Base-by-base conservation (phyloP, 495 filamentous ascomycete species). In the Neurospora sp. region DNA sequence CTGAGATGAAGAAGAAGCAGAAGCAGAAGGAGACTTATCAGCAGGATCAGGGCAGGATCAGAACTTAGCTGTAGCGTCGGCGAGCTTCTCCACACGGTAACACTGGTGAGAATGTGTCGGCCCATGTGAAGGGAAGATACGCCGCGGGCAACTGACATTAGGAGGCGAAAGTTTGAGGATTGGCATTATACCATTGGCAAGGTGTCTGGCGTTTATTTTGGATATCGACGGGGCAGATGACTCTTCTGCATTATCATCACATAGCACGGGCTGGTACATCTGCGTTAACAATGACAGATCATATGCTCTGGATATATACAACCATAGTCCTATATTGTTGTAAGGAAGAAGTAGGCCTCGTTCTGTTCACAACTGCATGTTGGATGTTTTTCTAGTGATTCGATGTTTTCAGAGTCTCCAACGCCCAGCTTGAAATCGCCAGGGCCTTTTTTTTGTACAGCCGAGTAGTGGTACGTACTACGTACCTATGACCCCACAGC, bases 181-280 rank as follows among this genome's bases (percentile, higher is more conserved):
- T 39, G 44, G n/a, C 72, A 71, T 74, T 75, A 75, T 77, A 77
- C 75, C 75, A 77, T 74, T 72, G 74, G 75, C 70, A 74, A 70
- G 75, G 75, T 72, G 75, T 75, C 41, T 70, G 74, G 75, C 69
- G 45, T 71, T 73, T 48, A 27, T 40, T 71, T 39, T 71, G 48
- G 20, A 3, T 22, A 40, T 61, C 44, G n/a, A 65, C 22, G 40
- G 12, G 59, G 61, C 17, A 27, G 12, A 40, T 69, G 48, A 3
- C 8, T 38, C 45, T 41, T 68, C 4, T 16, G n/a, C 45, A 68
- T 40, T 68, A 20, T 41, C 20, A 65, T 68, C 53, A 61, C 61
- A 72, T 37, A 17, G 14, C 14, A 65, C 27, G 53, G 53, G 14
- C 7, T 35, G 27, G 12, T 65, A 8, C 53, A 65, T 65, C 27